phyloP scores from a whole-genome alignment of 768 basidiomycete genomes.

The Porpolomopsis calyptriformis region DNA sequence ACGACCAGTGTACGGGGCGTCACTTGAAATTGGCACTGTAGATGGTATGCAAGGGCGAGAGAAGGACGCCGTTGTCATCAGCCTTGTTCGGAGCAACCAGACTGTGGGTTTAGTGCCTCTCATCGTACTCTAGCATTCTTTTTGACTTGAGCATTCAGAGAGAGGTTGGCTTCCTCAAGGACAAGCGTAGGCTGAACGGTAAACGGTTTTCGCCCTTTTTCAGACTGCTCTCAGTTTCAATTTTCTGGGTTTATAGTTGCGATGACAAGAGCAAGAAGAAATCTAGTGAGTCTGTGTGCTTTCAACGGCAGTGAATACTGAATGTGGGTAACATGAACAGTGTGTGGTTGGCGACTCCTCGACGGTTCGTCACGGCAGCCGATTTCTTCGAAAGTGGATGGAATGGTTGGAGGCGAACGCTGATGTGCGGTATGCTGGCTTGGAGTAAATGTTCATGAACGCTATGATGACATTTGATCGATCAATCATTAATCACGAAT shows the following conservation, averaged over 20 bases:
- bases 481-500: too few species aligned
- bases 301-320: not conserved
- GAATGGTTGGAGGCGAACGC: constrained; percentile 83
- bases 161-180: constrained; percentile 90
- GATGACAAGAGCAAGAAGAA: constrained; percentile 85
- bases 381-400: constrained; percentile 84
- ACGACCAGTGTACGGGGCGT: constrained; percentile 52
- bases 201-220: constrained; percentile 10
- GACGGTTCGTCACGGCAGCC: constrained; percentile 76
- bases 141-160: constrained; percentile 32
- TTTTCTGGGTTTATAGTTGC: constrained; percentile 42
- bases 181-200: constrained; percentile 87
- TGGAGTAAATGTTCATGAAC: constrained; percentile 36
- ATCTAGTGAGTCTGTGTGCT: constrained; percentile 48
- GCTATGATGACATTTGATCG: too few species aligned
- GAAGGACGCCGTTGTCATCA: constrained; percentile 88
- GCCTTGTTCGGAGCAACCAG: constrained; percentile 86
- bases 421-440: constrained; percentile 78
- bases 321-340: constrained; percentile 26
- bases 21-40: constrained; percentile 85
- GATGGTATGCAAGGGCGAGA: constrained; percentile 98
- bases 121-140: not conserved
- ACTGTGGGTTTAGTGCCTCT: constrained; percentile 34
- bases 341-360: constrained; percentile 91
- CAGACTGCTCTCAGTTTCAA: not conserved